phyloP scores from a whole-genome alignment of 2,329 filamentous ascomycete species.

The Ophiocordyceps camponoti-rufipedis region DNA sequence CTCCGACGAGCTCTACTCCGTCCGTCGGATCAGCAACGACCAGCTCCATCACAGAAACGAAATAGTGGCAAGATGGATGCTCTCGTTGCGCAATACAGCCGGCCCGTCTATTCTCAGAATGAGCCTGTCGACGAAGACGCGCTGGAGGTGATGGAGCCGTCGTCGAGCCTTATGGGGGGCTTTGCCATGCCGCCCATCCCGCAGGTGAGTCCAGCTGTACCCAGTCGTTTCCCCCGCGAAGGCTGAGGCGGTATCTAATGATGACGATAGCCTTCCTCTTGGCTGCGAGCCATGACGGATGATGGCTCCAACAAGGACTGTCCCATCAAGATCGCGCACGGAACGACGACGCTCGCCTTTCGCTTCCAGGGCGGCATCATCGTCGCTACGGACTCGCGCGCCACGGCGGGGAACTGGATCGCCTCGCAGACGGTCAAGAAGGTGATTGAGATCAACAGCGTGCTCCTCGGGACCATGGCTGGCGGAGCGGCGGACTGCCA shows the following conservation, averaged over 20 bases:
- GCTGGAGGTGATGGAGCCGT: slow-evolving; percentile 53
- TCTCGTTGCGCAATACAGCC: slow-evolving; percentile 82
- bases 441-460: slow-evolving; percentile 95
- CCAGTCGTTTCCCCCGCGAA: no score
- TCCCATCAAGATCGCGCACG: slow-evolving; percentile 98
- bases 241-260: no score
- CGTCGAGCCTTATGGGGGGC: slow-evolving; percentile 68
- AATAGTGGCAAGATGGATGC: slow-evolving; percentile 50
- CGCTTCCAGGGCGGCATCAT: slow-evolving; percentile 97
- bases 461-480: slow-evolving; percentile 91
- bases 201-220: slow-evolving; percentile 35
- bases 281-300: slow-evolving; percentile 93
- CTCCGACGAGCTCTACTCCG: no score
- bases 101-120: slow-evolving; percentile 51
- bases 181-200: slow-evolving; percentile 90
- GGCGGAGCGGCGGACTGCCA: slow-evolving; percentile 97
- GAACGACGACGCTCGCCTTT: slow-evolving; percentile 94
- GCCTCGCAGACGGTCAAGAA: slow-evolving; percentile 99
- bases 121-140: slow-evolving; percentile 56
- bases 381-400: slow-evolving; percentile 92
- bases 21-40: no score
- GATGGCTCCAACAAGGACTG: slow-evolving; percentile 92
- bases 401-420: slow-evolving; percentile 97
- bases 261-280: slow-evolving; percentile 55
- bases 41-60: slow-evolving; percentile 4